Evolutionary conservation across 257 asterid genomes (phyloP).

Genomic region (Ilex asprella): DNA sequence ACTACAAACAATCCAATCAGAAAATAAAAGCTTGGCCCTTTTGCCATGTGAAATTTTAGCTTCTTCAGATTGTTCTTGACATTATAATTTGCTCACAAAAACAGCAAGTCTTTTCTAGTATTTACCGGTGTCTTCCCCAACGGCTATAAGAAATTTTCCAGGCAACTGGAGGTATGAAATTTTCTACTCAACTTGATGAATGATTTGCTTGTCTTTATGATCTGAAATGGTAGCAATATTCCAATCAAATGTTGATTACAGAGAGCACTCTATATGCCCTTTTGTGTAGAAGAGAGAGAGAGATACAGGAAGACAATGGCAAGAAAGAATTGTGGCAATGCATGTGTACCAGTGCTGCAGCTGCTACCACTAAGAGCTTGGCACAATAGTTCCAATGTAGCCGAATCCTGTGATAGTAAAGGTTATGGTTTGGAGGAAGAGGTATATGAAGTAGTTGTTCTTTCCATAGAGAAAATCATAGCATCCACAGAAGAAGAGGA

Average conservation of each 20-base stretch:
- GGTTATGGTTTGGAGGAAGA: constrained; percentile 48
- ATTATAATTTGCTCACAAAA: no score
- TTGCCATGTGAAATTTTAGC: no score
- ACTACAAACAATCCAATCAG: no score
- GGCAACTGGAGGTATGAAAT: not conserved
- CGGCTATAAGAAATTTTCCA: not conserved
- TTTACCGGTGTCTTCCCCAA: no score
- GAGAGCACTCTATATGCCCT: not conserved
- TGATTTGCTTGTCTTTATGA: not conserved
- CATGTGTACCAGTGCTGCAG: constrained; percentile 3
- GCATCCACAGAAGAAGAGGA: constrained; percentile 51
- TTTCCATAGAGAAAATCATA: constrained; percentile 53
- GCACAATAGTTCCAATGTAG: constrained; percentile 44
- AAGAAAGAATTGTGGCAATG: not conserved
- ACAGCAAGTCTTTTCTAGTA: no score
- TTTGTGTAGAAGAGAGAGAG: not conserved
- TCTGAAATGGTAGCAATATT: not conserved
- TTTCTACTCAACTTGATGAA: no score
- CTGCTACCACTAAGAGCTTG: constrained; percentile 25
- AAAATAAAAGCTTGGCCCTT: no score
- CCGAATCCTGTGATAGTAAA: constrained; percentile 59
- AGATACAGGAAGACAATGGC: not conserved
- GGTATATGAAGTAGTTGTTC: constrained; percentile 48
- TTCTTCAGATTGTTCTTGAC: no score
- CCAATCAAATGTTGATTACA: not conserved